Evolutionary conservation across 1,139 yeast species (phyloP), one percentile per base, ranked within the genome.

Genomic region (Suhomyces bokatorum): DNA sequence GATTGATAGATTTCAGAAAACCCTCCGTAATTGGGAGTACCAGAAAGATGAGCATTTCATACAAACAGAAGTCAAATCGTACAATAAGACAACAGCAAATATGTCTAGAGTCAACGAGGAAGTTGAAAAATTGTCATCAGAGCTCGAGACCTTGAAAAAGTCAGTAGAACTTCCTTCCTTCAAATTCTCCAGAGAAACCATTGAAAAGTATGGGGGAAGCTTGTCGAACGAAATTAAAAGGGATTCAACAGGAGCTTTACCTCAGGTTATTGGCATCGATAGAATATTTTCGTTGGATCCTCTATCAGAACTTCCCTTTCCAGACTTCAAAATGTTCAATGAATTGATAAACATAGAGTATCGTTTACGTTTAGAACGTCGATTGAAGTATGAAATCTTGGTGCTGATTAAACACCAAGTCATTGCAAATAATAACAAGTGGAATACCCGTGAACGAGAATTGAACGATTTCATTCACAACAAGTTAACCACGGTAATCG

Each of bases 391-490:
- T 51, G 78, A 73, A 44, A 57, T 72, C 3, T 58, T 73, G 44
- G 54, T 58, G 10, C 59, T 60, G 37, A 60, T 70, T 16, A 69
- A 67, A 46, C 58, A 61, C 41, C 73, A 67, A 37, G 55, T 71
- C 24, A 53, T 56, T 4, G 57, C 60, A 9, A 60, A 65, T 31
- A 74, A 70, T 48, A 63, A 59, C 41, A 67, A 67, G 47, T 76
- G 82, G 81, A 64, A 62, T 7, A 48, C 59, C 2, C 58, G 77
- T 43, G 77, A 75, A 48, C 58, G 60, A 16, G 62, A 63, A 12
- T 62, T 78, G 53, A 63, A 66, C 27, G 66, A 62, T 35, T 77
- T 77, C 50, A 49, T 78, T 35, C 58, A 58, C 6, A 60, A 58
- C 11, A 66, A 67, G 33, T 58, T 75, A 39, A 52, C 57, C 3